These are phyloP conservation scores for Quercus gilva DNA, from an alignment of 306 rosid species.

Conservation along the genomic window DNA sequence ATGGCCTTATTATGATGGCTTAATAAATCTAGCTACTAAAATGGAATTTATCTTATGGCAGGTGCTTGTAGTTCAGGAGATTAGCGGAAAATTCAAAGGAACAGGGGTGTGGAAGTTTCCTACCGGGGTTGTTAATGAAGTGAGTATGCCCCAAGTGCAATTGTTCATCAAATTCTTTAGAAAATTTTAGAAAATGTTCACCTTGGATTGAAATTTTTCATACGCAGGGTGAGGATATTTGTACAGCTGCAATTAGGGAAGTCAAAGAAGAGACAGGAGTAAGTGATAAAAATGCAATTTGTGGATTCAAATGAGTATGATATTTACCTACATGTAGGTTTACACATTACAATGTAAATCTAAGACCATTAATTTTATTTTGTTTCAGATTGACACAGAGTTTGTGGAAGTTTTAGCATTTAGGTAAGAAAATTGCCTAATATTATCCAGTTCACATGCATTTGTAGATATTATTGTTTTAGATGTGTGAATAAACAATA, in stretches of 20 bases:
- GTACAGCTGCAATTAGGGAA: constrained; percentile 74
- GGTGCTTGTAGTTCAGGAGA: constrained; percentile 88
- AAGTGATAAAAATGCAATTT: constrained; percentile 23
- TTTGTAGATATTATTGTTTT: neutral
- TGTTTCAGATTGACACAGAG: constrained; percentile 66
- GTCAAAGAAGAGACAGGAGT: constrained; percentile 95
- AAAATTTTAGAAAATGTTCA: neutral
- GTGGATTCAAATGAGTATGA: neutral
- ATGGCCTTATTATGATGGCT: neutral
- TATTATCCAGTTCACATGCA: neutral
- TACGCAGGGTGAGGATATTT: constrained; percentile 79
- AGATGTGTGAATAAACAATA: neutral
- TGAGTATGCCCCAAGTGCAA: constrained; percentile 20
- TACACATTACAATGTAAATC: neutral
- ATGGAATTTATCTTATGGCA: constrained; percentile 20
- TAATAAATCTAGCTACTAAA: constrained; percentile 9
- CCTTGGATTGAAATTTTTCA: neutral
- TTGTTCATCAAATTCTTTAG: neutral
- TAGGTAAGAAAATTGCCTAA: constrained; percentile 42
- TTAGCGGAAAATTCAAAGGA: constrained; percentile 53
- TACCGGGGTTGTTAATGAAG: constrained; percentile 76
- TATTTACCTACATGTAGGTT: neutral
- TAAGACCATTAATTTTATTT: constrained; percentile 18
- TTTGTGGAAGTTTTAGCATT: constrained; percentile 80
- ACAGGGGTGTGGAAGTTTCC: constrained; percentile 84